These are phyloP conservation scores for Ogataea ganodermae DNA, from an alignment of 805 yeast species.

Conservation along the genomic window DNA sequence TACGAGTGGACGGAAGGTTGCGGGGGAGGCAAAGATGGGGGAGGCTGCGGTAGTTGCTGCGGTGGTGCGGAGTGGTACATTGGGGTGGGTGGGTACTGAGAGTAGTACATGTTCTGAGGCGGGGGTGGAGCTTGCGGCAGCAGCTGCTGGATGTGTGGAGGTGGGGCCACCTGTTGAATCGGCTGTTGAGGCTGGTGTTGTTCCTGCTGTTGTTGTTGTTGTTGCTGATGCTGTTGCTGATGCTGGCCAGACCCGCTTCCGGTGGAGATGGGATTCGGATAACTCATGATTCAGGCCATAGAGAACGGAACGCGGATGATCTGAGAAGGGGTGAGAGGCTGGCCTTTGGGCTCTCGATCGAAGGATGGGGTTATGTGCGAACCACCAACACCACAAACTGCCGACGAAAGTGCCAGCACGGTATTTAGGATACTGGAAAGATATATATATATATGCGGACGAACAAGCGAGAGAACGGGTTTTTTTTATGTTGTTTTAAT, in stretches of 20 bases:
- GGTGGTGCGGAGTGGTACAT: conserved; percentile 1
- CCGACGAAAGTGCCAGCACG: neutral
- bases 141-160: neutral
- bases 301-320: neutral
- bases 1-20: neutral
- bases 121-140: conserved; percentile 3
- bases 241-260: conserved; percentile 6
- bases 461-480: conserved; percentile 10
- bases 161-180: neutral
- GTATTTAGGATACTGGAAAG: neutral
- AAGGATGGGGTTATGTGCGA: neutral
- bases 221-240: conserved; percentile 9
- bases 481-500: conserved; percentile 3
- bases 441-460: conserved; percentile 3
- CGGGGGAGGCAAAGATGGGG: neutral
- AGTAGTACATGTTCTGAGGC: conserved; percentile 1
- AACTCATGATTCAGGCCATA: conserved; percentile 3
- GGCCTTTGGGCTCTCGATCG: neutral
- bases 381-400: neutral
- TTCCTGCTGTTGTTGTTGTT: conserved; percentile 5
- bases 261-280: neutral
- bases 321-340: neutral
- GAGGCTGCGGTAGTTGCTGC: neutral
- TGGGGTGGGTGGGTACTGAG: conserved; percentile 2
- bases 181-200: neutral